A percentile compares a stretch with the other conserved stretches of the same genome.
Evolutionary conservation across 352 stramenopile species (phyloP).

Genomic region (Globisporangium polare): DNA sequence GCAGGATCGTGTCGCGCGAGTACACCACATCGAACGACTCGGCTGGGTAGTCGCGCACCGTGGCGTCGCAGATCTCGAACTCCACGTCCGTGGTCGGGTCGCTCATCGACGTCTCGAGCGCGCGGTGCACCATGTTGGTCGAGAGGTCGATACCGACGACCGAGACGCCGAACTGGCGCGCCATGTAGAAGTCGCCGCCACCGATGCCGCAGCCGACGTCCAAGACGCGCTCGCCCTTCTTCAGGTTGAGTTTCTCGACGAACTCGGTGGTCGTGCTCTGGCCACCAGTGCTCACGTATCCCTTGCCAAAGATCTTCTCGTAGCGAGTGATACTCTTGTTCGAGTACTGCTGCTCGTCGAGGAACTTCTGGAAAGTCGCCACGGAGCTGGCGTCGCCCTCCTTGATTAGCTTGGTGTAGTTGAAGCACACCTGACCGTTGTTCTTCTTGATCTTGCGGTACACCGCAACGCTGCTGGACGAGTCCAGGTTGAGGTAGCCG

Average conservation of each 20-base stretch:
- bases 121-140: conserved; percentile 72
- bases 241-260: conserved; percentile 58
- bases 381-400: conserved; percentile 30
- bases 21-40: conserved; percentile 63
- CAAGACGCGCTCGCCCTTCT: conserved; percentile 63
- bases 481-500: conserved; percentile 64
- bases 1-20: conserved; percentile 44
- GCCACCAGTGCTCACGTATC: conserved; percentile 69
- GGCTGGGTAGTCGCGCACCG: conserved; percentile 45
- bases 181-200: conserved; percentile 89
- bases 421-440: conserved; percentile 77
- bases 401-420: conserved; percentile 56
- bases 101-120: conserved; percentile 58
- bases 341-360: conserved; percentile 71
- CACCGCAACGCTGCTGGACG: conserved; percentile 51
- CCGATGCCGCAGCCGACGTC: conserved; percentile 90
- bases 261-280: conserved; percentile 69
- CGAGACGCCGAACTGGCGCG: conserved; percentile 83
- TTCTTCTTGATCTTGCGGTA: conserved; percentile 82
- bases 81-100: conserved; percentile 45
- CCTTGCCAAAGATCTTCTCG: conserved; percentile 70
- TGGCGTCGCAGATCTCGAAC: conserved; percentile 74
- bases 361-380: conserved; percentile 65
- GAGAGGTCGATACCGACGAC: conserved; percentile 72
- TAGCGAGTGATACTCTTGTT: conserved; percentile 66